Evolutionary conservation across 352 stramenopile species (phyloP).

Genomic region (Pythium sukuiense): DNA sequence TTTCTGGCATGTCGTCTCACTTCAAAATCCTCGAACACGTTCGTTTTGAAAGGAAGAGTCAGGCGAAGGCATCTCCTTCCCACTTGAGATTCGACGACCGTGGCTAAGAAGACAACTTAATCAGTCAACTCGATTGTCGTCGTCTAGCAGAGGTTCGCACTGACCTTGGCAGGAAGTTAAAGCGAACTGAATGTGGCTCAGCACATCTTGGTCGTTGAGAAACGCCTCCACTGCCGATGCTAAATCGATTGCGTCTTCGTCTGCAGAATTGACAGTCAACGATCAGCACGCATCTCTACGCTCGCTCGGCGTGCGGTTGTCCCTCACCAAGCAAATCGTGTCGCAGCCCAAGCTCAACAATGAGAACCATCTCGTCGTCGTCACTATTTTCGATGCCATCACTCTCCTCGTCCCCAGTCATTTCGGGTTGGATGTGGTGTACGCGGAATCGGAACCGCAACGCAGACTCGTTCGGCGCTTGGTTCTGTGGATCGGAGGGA

Average conservation of each 20-base stretch:
- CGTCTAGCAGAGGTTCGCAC: neutral
- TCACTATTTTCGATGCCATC: neutral
- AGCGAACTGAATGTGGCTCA: conserved; percentile 34
- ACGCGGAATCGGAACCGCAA: conserved; percentile 5
- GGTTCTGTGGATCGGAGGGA: neutral
- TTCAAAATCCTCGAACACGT: conserved; percentile 37
- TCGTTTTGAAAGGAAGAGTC: conserved; percentile 34
- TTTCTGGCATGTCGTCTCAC: neutral
- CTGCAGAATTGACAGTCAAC: conserved; percentile 12
- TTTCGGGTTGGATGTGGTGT: neutral
- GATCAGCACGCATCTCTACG: neutral
- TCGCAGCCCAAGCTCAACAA: conserved; percentile 2
- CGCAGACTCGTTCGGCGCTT: neutral
- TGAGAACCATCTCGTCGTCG: conserved; percentile 1
- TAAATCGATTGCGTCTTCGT: conserved; percentile 57
- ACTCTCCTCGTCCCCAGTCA: neutral
- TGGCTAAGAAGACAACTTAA: neutral
- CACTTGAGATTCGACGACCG: conserved; percentile 16
- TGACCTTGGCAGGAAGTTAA: conserved; percentile 44
- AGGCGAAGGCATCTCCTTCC: conserved; percentile 35
- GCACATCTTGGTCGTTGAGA: conserved; percentile 40
- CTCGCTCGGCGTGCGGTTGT: too few relatives aligned
- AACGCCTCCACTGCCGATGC: conserved; percentile 42
- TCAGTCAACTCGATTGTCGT: neutral
- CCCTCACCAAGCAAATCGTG: neutral